Percentiles rank a stretch among this genome's conserved stretches.
Conservation (phyloP, 1,284 basidiomycete species). For the Austropuccinia psidii region DNA sequence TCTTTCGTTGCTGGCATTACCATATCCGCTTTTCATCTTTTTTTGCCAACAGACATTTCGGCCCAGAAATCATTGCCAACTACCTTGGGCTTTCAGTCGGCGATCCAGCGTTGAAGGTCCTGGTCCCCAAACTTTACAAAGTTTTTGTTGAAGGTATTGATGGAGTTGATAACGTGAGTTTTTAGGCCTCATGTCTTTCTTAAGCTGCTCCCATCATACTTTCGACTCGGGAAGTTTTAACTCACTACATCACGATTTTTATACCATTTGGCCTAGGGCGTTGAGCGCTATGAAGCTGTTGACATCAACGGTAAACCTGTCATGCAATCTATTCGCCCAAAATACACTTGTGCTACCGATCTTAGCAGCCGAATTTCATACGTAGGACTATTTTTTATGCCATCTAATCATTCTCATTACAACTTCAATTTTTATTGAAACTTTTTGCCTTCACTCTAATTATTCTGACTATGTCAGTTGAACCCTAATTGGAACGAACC, state of each 20-base stretch:
- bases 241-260: not conserved
- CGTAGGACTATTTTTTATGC: constrained; percentile 9
- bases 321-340: constrained; percentile 52
- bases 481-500: constrained; percentile 90
- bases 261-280: constrained; percentile 47
- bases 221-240: not conserved
- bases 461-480: constrained; percentile 47
- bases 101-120: constrained; percentile 60
- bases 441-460: not conserved
- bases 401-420: not conserved
- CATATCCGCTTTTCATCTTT: constrained; percentile 21
- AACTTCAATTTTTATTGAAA: not conserved
- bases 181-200: not conserved
- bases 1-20: not conserved
- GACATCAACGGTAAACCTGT: constrained; percentile 45
- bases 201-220: not conserved
- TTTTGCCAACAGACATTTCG: constrained; percentile 77
- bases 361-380: constrained; percentile 68
- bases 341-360: constrained; percentile 70
- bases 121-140: constrained; percentile 84
- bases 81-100: constrained; percentile 54
- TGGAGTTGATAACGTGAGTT: constrained; percentile 73
- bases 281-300: constrained; percentile 58
- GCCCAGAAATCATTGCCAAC: constrained; percentile 72
- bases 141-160: constrained; percentile 77